Evolutionary conservation across 2,329 filamentous ascomycete genomes (phyloP).

Genomic region (Neofusicoccum laricinum): DNA sequence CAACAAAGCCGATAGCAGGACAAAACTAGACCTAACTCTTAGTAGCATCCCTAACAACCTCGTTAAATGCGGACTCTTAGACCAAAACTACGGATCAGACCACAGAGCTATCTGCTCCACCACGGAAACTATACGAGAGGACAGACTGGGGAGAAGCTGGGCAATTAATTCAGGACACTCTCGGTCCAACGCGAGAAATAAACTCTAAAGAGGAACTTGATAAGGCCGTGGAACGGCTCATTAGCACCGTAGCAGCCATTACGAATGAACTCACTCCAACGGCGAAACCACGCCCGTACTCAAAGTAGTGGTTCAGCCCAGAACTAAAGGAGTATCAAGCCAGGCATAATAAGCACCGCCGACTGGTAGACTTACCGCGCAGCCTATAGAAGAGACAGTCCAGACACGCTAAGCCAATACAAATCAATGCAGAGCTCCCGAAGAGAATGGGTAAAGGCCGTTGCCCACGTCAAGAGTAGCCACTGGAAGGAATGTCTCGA

Average conservation of each 20-base stretch:
- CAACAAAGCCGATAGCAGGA: no score
- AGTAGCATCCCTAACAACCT: background rate
- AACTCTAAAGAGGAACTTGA: background rate
- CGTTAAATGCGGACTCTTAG: background rate
- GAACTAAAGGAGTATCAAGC: background rate
- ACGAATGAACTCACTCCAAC: background rate
- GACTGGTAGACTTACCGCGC: background rate
- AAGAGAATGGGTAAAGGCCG: background rate
- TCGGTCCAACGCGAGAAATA: background rate
- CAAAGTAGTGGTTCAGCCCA: background rate
- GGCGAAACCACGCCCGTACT: background rate
- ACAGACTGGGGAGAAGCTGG: background rate
- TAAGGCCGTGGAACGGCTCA: background rate
- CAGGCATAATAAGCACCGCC: background rate
- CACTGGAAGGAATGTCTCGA: conserved; percentile 6
- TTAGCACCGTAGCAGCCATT: background rate
- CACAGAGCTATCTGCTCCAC: background rate
- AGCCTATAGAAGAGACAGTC: background rate
- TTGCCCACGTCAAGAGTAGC: background rate
- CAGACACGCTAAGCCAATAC: background rate
- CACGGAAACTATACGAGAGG: background rate
- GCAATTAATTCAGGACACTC: background rate
- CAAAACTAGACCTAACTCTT: no score
- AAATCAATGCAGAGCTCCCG: background rate
- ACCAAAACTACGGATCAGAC: conserved; percentile 7